phyloP scores from a whole-genome alignment of 352 stramenopile genomes.

The Phytophthora litchii region DNA sequence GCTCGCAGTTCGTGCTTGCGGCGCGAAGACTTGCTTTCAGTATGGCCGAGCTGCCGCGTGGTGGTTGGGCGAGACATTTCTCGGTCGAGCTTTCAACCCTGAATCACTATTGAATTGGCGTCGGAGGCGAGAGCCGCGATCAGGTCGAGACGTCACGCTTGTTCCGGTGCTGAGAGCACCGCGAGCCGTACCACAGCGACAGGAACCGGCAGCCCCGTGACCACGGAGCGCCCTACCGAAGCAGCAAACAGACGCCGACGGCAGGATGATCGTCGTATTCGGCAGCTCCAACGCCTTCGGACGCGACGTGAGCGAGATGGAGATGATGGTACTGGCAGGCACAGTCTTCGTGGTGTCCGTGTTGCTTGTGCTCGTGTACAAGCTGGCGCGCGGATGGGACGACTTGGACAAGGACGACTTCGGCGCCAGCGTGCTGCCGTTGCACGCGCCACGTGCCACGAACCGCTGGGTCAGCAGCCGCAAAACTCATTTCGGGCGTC shows the following conservation, averaged over 20 bases:
- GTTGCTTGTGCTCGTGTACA: constrained; percentile 77
- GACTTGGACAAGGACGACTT: constrained; percentile 53
- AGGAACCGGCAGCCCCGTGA: constrained; percentile 14
- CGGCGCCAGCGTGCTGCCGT: constrained; percentile 44
- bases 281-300: constrained; percentile 78
- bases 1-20: constrained; percentile 8
- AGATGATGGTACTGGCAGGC: constrained; percentile 69
- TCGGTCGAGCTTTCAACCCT: constrained; percentile 22
- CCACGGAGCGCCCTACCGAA: constrained; percentile 13
- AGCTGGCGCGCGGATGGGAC: constrained; percentile 73
- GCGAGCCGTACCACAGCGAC: background rate
- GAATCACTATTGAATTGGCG: constrained; percentile 33
- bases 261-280: constrained; percentile 71
- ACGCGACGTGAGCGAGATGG: constrained; percentile 67
- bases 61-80: constrained; percentile 16
- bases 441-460: constrained; percentile 53
- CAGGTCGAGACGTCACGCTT: background rate
- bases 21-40: constrained; percentile 5
- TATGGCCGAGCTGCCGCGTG: constrained; percentile 12
- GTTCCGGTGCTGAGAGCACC: constrained; percentile 13
- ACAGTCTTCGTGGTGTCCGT: constrained; percentile 80
- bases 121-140: constrained; percentile 6
- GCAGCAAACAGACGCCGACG: constrained; percentile 1
- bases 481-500: constrained; percentile 66
- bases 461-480: constrained; percentile 67